phyloP scores from a whole-genome alignment of 2,329 filamentous ascomycete genomes.

The Penicillium sp. region DNA sequence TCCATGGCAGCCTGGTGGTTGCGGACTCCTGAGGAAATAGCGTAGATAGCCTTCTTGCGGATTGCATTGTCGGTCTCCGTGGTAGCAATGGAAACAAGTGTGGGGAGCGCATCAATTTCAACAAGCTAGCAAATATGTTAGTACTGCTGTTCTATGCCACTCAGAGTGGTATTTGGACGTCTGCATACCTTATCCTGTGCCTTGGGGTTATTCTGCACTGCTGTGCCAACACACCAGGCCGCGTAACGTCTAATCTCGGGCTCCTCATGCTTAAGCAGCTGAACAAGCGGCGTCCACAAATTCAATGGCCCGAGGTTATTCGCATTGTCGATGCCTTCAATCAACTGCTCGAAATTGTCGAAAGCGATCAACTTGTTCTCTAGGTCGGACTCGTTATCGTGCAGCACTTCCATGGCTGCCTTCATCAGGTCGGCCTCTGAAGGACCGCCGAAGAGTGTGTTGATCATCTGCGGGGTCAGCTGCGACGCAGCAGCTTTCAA shows the following conservation, averaged over 20 bases:
- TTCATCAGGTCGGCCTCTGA: slow-evolving; percentile 92
- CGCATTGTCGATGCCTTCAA: slow-evolving; percentile 92
- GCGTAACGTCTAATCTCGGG: slow-evolving; percentile 74
- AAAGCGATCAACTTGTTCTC: slow-evolving; percentile 79
- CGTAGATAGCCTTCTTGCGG: slow-evolving; percentile 83
- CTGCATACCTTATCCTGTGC: slow-evolving; percentile 66
- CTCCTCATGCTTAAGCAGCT: slow-evolving; percentile 65
- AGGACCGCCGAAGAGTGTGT: slow-evolving; percentile 73
- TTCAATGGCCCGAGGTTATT: slow-evolving; percentile 80
- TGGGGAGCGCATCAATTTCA: slow-evolving; percentile 63
- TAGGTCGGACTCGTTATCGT: slow-evolving; percentile 61
- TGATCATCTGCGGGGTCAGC: slow-evolving; percentile 67
- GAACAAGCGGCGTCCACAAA: slow-evolving; percentile 77
- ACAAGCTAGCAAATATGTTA: slow-evolving; percentile 45
- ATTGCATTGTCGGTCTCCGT: slow-evolving; percentile 60
- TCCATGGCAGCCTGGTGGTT: slow-evolving; percentile 80
- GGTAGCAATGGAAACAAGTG: slow-evolving; percentile 62
- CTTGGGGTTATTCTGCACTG: slow-evolving; percentile 91
- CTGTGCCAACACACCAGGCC: slow-evolving; percentile 91
- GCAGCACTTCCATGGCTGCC: slow-evolving; percentile 73
- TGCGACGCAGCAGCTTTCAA: slow-evolving; percentile 33
- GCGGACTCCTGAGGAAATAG: slow-evolving; percentile 76
- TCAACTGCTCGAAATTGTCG: slow-evolving; percentile 90
- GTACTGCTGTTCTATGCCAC: slow-evolving; percentile 30
- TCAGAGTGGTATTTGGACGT: slow-evolving; percentile 32